Evolutionary conservation across 2,329 filamentous ascomycete species (phyloP).

Genomic region (Huntiella bhutanensis): DNA sequence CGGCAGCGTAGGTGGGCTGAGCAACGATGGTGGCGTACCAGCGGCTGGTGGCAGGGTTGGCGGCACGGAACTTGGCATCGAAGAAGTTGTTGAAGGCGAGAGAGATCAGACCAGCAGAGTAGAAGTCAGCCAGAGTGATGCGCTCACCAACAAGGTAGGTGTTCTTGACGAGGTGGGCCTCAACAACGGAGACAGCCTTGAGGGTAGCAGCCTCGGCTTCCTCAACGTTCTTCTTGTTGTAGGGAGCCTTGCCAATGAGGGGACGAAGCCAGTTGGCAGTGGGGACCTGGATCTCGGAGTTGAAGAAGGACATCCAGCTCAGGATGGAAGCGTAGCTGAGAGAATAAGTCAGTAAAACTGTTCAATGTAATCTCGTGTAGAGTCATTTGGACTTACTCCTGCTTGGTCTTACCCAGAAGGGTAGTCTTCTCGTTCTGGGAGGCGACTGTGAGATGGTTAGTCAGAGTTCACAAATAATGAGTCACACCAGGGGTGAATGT

Average conservation of each 20-base stretch:
- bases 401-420: conserved; percentile 98
- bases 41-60: conserved; percentile 71
- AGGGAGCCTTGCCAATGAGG: conserved; percentile 59
- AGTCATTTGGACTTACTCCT: conserved; percentile 49
- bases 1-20: conserved; percentile 75
- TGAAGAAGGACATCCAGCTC: conserved; percentile 95
- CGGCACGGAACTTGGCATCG: conserved; percentile 69
- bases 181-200: conserved; percentile 53
- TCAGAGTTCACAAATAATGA: background rate
- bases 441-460: conserved; percentile 44
- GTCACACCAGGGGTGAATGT: background rate
- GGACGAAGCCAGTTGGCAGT: conserved; percentile 73
- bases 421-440: conserved; percentile 99
- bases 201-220: conserved; percentile 51
- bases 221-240: conserved; percentile 97
- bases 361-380: background rate
- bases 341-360: background rate
- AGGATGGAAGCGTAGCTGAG: conserved; percentile 78
- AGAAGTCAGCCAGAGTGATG: conserved; percentile 89
- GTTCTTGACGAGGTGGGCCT: conserved; percentile 77
- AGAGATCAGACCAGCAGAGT: conserved; percentile 56
- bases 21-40: conserved; percentile 92
- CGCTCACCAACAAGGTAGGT: conserved; percentile 97
- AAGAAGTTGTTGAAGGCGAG: conserved; percentile 90
- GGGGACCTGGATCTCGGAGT: conserved; percentile 59